Evolutionary conservation across 2,329 filamentous ascomycete genomes (phyloP).

Genomic region (Stenocarpella maydis): DNA sequence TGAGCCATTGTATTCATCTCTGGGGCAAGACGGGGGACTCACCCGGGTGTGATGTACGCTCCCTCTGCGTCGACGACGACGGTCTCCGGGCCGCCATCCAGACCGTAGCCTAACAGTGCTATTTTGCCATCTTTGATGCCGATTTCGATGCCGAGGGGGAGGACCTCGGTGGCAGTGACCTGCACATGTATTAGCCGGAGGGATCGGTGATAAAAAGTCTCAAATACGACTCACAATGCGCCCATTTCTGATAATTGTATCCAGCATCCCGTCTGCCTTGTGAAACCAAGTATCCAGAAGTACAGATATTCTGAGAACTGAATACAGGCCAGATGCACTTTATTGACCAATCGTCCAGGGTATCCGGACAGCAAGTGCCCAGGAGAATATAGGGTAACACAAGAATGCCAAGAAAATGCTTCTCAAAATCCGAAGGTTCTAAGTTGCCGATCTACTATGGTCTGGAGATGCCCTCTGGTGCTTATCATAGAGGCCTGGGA

Average conservation of each 20-base stretch:
- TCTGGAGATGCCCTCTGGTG: too few relatives aligned
- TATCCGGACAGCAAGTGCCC: too few relatives aligned
- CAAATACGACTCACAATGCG: conserved; percentile 37
- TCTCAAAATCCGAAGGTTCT: background rate
- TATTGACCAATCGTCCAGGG: background rate
- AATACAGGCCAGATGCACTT: background rate
- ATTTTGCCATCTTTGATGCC: conserved; percentile 57
- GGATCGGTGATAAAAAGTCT: background rate
- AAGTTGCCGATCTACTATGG: too few relatives aligned
- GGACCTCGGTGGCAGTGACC: conserved; percentile 56
- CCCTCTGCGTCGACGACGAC: conserved; percentile 54
- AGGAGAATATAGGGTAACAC: background rate
- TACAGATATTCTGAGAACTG: background rate
- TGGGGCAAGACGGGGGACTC: background rate
- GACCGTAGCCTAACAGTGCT: conserved; percentile 49
- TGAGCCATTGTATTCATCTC: background rate
- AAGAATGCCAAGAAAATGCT: background rate
- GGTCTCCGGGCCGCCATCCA: conserved; percentile 46
- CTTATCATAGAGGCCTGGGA: background rate
- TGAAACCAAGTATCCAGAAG: background rate
- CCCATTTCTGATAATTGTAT: conserved; percentile 40
- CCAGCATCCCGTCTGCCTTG: conserved; percentile 32
- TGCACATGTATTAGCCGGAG: conserved; percentile 37
- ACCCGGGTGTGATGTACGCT: conserved; percentile 52
- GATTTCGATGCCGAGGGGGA: conserved; percentile 53